These are phyloP conservation scores for Penicillium sp. DNA, from an alignment of 2,329 filamentous ascomycete genomes.

Conservation along the genomic window DNA sequence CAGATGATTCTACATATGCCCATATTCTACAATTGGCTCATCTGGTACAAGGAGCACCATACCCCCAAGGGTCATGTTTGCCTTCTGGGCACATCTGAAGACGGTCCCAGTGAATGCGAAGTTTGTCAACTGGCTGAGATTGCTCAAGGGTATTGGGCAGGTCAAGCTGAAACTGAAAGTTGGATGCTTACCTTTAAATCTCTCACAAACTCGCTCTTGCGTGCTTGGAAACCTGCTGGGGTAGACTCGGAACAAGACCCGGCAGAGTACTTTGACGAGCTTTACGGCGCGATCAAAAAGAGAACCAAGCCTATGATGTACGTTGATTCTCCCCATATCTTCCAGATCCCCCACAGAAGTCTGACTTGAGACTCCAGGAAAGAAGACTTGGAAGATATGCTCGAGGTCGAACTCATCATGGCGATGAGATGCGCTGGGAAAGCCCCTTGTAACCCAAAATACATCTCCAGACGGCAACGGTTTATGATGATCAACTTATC, in stretches of 20 bases:
- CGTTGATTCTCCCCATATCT: not conserved
- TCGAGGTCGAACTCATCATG: not conserved
- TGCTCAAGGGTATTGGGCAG: conserved; percentile 21
- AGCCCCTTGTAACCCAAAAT: not conserved
- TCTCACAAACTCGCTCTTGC: not conserved
- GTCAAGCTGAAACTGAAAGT: not conserved
- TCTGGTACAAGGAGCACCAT: conserved; percentile 9
- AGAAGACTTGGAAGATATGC: conserved; percentile 5
- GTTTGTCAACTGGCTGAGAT: conserved; percentile 21
- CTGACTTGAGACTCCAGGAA: conserved; percentile 7
- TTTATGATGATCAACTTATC: not conserved
- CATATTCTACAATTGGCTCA: conserved; percentile 26
- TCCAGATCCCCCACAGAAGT: not conserved
- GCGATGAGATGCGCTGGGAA: not conserved
- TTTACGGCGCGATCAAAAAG: not conserved
- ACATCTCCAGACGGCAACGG: not conserved
- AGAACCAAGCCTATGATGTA: not conserved
- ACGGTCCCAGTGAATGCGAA: not conserved
- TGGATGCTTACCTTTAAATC: not conserved
- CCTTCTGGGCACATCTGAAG: not conserved
- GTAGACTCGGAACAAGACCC: conserved; percentile 11
- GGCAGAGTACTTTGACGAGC: conserved; percentile 4
- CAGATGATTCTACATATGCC: conserved; percentile 29
- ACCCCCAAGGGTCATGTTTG: not conserved
- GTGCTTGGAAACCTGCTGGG: not conserved